Evolutionary conservation across 495 filamentous ascomycete genomes (phyloP), one percentile per base, ranked within the genome.

Genomic region (Xylaria cubensis): DNA sequence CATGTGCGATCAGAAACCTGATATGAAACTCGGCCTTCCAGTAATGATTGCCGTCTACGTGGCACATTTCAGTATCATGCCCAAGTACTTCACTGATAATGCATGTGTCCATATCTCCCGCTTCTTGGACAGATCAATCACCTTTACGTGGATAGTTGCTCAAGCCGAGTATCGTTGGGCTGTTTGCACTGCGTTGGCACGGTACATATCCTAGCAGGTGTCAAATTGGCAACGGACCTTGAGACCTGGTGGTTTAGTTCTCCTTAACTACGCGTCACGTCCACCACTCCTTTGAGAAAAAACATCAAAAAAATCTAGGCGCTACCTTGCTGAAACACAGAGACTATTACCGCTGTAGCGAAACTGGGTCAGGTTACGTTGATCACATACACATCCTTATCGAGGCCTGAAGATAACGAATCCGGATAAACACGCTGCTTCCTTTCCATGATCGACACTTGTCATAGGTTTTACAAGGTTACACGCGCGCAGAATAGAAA

Each of bases 81-180:
- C 13, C 41, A 46, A 64, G 21, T 64, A 64, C 17, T 26, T 44
- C 9, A 46, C 41, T 46, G 62, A 44, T 9, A 64, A 46, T 46
- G 39, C 39, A 0, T 26, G 36, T 10, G 62, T 44, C 24, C 36
- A 44, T 29, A 32, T 46, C 15, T 64, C 39, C 41, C 62, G 62
- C 24, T 44, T 64, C 62, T 26, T 44, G 17, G 21, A 42, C 62
- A 15, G 41, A n/a, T 21, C 62, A 26, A 44, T 64, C 21, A 46
- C 39, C 3, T 64, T 26, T 15, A 64, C 62, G 4, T 44, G 39
- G 39, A 46, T 64, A 44, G 13, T 64, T 24, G 62, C 39, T 26
- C 62, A 44, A 34, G 39, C 41, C 32, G 62, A 64, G 62, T 64
- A 44, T 46, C 62, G 21, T 0, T 42, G 62, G 62, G 62, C 26